A percentile compares a stretch with the other conserved stretches of the same genome.
Evolutionary conservation across 139 green algal genomes (phyloP).

Genomic region (Auxenochlorella protothecoides): DNA sequence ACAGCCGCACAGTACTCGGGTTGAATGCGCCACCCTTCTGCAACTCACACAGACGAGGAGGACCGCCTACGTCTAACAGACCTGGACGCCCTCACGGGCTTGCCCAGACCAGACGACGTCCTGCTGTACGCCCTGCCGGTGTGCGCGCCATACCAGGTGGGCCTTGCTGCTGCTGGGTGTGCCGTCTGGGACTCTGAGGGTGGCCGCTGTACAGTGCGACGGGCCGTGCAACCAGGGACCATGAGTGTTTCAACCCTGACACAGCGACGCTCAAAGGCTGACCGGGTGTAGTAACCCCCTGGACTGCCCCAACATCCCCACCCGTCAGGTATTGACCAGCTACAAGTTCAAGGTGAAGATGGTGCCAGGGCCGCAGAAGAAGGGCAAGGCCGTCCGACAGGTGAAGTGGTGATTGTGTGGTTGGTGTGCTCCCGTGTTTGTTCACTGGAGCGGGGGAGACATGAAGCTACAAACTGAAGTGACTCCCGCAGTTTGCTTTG

Average conservation of each 20-base stretch:
- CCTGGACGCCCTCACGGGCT: constrained; percentile 64
- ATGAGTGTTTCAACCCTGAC: no score
- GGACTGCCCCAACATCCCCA: no score
- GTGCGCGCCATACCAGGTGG: constrained; percentile 71
- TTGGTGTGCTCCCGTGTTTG: background rate
- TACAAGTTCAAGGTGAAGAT: constrained; percentile 90
- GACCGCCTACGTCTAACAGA: constrained; percentile 15
- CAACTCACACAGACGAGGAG: background rate
- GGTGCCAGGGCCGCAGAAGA: constrained; percentile 72
- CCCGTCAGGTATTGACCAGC: constrained; percentile 12
- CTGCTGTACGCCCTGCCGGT: constrained; percentile 83
- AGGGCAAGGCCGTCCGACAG: constrained; percentile 77
- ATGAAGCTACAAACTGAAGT: background rate
- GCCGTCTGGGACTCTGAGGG: no score
- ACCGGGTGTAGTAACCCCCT: no score
- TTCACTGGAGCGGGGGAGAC: background rate
- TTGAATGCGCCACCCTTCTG: no score
- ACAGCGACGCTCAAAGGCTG: no score
- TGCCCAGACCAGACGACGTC: constrained; percentile 63
- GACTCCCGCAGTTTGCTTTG: background rate
- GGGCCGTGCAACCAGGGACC: no score
- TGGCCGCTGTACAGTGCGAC: no score
- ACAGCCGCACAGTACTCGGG: no score
- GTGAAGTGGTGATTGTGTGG: background rate
- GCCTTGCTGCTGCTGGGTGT: background rate